Base-by-base conservation (phyloP, 1,284 basidiomycete genomes). In the Meripilus lineatus region DNA sequence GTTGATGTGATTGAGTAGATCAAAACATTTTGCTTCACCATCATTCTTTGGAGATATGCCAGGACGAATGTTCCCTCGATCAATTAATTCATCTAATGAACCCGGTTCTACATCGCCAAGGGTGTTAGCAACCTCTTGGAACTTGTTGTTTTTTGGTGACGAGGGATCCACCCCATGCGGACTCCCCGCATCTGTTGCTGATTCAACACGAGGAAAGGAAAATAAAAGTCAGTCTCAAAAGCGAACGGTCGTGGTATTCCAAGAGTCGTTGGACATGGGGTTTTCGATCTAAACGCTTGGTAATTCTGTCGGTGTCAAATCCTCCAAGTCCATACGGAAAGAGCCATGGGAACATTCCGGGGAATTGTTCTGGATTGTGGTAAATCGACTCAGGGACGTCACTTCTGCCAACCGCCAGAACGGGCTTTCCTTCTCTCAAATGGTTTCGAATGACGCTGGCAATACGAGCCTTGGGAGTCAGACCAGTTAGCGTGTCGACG, bases 201-300 rank as follows among this genome's bases (percentile, higher is more conserved):
- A 50, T 64, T 69, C 26, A 71, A 68, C 0, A 63, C 65, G 17
- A 70, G 51, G 21, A 71, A 20, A 0, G 63, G 54, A 52, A 70
- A 71, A 13, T 53, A 43, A 1, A 47, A 20, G 42, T 70, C 68
- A 0, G 32, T 38, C 38, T 71, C 68, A 51, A 71, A 71, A n/a
- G n/a, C n/a, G n/a, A n/a, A n/a, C n/a, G n/a, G n/a, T n/a, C n/a
- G n/a, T n/a, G n/a, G n/a, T n/a, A n/a, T n/a, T n/a, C n/a, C n/a
- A n/a, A n/a, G n/a, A n/a, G n/a, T n/a, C n/a, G n/a, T n/a, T n/a
- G n/a, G n/a, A n/a, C n/a, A n/a, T n/a, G n/a, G n/a, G n/a, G n/a
- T n/a, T n/a, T n/a, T n/a, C n/a, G n/a, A n/a, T n/a, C n/a, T n/a
- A n/a, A n/a, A n/a, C n/a, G n/a, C n/a, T n/a, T n/a, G n/a, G n/a